phyloP scores from a whole-genome alignment of 805 yeast genomes.

The Spencermartinsiella europaea region DNA sequence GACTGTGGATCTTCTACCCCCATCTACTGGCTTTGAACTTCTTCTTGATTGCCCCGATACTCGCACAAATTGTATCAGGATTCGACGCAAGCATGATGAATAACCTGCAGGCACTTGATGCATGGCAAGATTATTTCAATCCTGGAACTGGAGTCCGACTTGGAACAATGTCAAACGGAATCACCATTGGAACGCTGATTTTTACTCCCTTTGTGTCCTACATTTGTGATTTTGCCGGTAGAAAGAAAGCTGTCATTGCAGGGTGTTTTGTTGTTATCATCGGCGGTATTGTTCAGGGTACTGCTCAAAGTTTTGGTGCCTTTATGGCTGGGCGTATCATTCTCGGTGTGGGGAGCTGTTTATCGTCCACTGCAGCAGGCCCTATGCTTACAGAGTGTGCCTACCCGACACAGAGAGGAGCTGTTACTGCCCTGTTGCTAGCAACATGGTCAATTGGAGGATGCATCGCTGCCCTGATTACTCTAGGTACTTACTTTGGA shows the following conservation, averaged over 20 bases:
- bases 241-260: slow-evolving; percentile 51
- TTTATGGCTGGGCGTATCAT: slow-evolving; percentile 65
- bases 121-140: slow-evolving; percentile 18
- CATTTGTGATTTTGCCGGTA: slow-evolving; percentile 56
- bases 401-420: slow-evolving; percentile 58
- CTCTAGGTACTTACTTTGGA: slow-evolving; percentile 57
- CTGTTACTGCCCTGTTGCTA: slow-evolving; percentile 56
- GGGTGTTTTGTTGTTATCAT: slow-evolving; percentile 52
- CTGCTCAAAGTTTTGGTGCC: slow-evolving; percentile 45
- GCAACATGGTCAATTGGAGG: slow-evolving; percentile 69
- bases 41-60: slow-evolving; percentile 12
- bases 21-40: slow-evolving; percentile 15
- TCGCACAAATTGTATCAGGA: slow-evolving; percentile 16
- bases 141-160: slow-evolving; percentile 15
- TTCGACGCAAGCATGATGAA: slow-evolving; percentile 21
- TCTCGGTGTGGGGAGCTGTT: slow-evolving; percentile 68
- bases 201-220: slow-evolving; percentile 61
- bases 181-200: slow-evolving; percentile 55
- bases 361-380: slow-evolving; percentile 64
- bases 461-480: slow-evolving; percentile 69
- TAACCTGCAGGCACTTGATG: slow-evolving; percentile 23
- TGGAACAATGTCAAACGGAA: slow-evolving; percentile 17
- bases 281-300: slow-evolving; percentile 51
- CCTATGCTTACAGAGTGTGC: slow-evolving; percentile 71
- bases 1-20: slow-evolving; percentile 15